Percentiles rank a stretch among this genome's conserved stretches.
Conservation (phyloP, 2,329 filamentous ascomycete genomes). For the Diaporthe sp. region DNA sequence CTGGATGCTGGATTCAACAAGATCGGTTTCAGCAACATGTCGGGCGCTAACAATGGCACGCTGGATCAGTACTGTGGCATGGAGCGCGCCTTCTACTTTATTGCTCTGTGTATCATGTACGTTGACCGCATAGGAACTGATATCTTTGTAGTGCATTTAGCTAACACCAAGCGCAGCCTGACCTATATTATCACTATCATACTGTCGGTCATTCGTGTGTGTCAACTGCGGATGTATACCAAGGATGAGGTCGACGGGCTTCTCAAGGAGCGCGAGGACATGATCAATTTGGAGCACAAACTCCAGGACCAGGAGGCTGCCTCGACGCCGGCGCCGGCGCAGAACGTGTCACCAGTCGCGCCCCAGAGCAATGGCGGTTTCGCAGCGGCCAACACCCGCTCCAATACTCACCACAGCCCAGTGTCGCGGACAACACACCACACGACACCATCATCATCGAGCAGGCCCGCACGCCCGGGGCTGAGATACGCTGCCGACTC, state of each 20-base stretch:
- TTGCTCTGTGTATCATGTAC: slow-evolving; percentile 50
- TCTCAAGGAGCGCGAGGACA: slow-evolving; percentile 45
- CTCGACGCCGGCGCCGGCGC: background rate
- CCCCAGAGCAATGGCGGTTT: background rate
- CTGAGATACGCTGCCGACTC: slow-evolving; percentile 10
- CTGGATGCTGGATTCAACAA: slow-evolving; percentile 45
- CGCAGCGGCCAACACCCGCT: background rate
- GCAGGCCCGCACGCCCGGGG: background rate
- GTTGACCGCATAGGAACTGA: slow-evolving; percentile 3
- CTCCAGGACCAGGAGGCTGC: slow-evolving; percentile 39
- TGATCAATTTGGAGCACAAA: slow-evolving; percentile 46
- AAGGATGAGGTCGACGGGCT: slow-evolving; percentile 45
- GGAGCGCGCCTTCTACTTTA: slow-evolving; percentile 51
- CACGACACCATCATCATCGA: background rate
- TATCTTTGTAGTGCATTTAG: background rate
- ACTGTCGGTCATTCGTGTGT: slow-evolving; percentile 48
- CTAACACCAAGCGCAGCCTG: slow-evolving; percentile 43
- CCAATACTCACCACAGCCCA: background rate
- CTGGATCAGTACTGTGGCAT: slow-evolving; percentile 50
- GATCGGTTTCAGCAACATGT: slow-evolving; percentile 50
- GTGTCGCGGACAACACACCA: background rate
- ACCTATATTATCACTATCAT: slow-evolving; percentile 48
- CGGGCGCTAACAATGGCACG: slow-evolving; percentile 44
- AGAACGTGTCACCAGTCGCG: background rate
- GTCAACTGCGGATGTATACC: slow-evolving; percentile 48